These are phyloP conservation scores for Trichocomaceae sp. DNA, from an alignment of 2,329 filamentous ascomycete species.

Conservation along the genomic window DNA sequence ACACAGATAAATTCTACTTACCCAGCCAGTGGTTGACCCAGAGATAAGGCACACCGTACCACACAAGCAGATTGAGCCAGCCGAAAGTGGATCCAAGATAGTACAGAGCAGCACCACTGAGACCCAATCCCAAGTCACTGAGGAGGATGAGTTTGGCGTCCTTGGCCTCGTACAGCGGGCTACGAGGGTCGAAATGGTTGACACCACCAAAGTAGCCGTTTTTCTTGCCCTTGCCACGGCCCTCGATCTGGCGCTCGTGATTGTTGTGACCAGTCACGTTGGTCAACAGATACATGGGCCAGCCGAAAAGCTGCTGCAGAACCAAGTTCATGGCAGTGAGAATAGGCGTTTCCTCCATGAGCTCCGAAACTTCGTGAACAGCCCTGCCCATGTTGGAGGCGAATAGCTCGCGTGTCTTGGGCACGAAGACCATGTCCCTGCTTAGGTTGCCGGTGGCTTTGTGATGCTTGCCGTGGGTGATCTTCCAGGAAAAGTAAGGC, in stretches of 20 bases:
- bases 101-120: slow-evolving; percentile 57
- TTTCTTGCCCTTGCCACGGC: slow-evolving; percentile 83
- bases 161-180: slow-evolving; percentile 85
- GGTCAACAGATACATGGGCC: slow-evolving; percentile 82
- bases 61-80: slow-evolving; percentile 79
- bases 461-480: slow-evolving; percentile 99
- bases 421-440: slow-evolving; percentile 99
- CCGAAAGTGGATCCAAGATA: slow-evolving; percentile 71
- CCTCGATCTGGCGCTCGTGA: slow-evolving; percentile 86
- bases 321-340: slow-evolving; percentile 68
- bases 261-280: slow-evolving; percentile 96
- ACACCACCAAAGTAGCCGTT: slow-evolving; percentile 77
- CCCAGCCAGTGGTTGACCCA: slow-evolving; percentile 99
- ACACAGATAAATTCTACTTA: slow-evolving; percentile 46
- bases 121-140: slow-evolving; percentile 72
- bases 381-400: slow-evolving; percentile 67
- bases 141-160: slow-evolving; percentile 81
- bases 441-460: slow-evolving; percentile 97
- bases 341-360: slow-evolving; percentile 91
- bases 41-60: slow-evolving; percentile 91
- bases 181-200: slow-evolving; percentile 88
- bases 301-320: slow-evolving; percentile 81
- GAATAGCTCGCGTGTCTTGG: slow-evolving; percentile 77
- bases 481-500: slow-evolving; percentile 99
- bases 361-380: slow-evolving; percentile 74